Percentiles rank a stretch among this genome's conserved stretches.
Conservation (phyloP, 2,329 filamentous ascomycete genomes). For the Cordyceps farinosa region DNA sequence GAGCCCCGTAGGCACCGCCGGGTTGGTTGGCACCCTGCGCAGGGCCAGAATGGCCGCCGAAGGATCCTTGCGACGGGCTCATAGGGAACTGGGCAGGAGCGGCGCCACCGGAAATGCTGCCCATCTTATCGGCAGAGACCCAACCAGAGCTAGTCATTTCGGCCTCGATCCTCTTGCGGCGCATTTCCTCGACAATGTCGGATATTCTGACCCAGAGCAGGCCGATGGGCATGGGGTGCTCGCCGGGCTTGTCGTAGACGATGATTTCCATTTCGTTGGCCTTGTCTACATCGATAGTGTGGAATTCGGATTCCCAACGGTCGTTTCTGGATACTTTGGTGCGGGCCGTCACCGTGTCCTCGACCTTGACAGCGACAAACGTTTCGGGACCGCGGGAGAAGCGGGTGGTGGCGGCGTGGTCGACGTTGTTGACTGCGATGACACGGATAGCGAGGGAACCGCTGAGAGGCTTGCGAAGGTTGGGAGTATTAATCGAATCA, state of each 20-base stretch:
- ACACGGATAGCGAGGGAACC: conserved; percentile 85
- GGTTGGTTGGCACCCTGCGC: conserved; percentile 22
- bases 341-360: conserved; percentile 85
- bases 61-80: conserved; percentile 43
- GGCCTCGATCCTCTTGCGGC: conserved; percentile 92
- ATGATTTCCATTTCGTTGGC: conserved; percentile 98
- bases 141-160: conserved; percentile 93
- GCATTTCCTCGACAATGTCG: conserved; percentile 95
- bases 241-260: conserved; percentile 91
- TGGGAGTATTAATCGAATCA: conserved; percentile 93
- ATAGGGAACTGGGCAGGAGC: conserved; percentile 58
- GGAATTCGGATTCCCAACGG: conserved; percentile 85
- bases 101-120: conserved; percentile 43
- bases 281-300: conserved; percentile 93
- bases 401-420: conserved; percentile 78
- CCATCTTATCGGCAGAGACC: conserved; percentile 97
- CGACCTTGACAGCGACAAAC: conserved; percentile 93
- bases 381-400: conserved; percentile 93
- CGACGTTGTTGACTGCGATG: conserved; percentile 86
- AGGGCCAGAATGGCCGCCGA: conserved; percentile 36
- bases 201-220: conserved; percentile 96
- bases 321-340: conserved; percentile 84
- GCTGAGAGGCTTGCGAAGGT: conserved; percentile 91
- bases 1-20: conserved; percentile 32
- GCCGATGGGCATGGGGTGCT: conserved; percentile 87